phyloP scores from a whole-genome alignment of 2,329 filamentous ascomycete species.

The Pseudogymnoascus sp. region DNA sequence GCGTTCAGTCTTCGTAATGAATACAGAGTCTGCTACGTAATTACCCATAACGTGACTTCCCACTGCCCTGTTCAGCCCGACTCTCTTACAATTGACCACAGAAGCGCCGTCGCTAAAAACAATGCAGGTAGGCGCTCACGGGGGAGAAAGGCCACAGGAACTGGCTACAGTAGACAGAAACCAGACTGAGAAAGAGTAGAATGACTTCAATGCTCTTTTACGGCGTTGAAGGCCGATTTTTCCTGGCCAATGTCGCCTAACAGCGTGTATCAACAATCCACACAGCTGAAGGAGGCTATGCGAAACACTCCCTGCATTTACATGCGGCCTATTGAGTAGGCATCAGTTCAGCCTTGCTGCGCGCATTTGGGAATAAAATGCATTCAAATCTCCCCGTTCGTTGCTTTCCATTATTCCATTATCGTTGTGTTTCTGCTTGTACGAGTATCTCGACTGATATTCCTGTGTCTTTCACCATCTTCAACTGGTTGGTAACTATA shows the following conservation, averaged over 20 bases:
- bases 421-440: neutral
- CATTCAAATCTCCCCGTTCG: neutral
- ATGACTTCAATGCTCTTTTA: neutral
- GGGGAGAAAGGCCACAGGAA: neutral
- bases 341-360: neutral
- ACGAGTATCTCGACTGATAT: neutral
- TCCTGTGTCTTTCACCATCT: neutral
- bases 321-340: neutral
- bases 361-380: neutral
- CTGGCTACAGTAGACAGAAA: neutral
- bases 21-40: too few relatives aligned
- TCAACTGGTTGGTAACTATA: neutral
- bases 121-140: neutral
- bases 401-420: neutral
- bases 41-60: too few relatives aligned
- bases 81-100: too few relatives aligned
- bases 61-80: too few relatives aligned
- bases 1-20: too few relatives aligned
- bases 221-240: neutral
- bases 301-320: neutral
- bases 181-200: neutral
- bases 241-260: neutral
- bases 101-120: neutral
- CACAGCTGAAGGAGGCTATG: neutral
- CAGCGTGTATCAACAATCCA: neutral